These are phyloP conservation scores for Sporothrix pseudoabietina DNA, from an alignment of 2,329 filamentous ascomycete species.

Conservation along the genomic window DNA sequence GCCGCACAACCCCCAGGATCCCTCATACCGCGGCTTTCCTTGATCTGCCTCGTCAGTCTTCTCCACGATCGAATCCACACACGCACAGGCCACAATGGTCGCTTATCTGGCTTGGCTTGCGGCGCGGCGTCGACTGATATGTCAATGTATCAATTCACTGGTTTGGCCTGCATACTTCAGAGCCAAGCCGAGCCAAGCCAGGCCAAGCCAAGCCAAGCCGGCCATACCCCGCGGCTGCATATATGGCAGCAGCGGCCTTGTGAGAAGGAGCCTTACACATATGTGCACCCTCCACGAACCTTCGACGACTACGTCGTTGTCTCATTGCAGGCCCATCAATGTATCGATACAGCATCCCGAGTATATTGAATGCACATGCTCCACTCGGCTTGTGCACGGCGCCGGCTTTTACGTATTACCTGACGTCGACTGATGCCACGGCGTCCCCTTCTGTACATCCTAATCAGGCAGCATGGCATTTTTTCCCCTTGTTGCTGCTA, in stretches of 20 bases:
- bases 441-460: slow-evolving; percentile 5
- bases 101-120: slow-evolving; percentile 15
- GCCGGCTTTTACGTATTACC: neutral
- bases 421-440: neutral
- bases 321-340: neutral
- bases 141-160: neutral
- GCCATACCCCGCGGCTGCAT: neutral
- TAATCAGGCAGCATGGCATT: neutral
- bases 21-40: slow-evolving; percentile 34
- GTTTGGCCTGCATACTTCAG: neutral
- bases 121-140: neutral
- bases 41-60: slow-evolving; percentile 3
- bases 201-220: slow-evolving; percentile 18
- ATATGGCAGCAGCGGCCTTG: neutral
- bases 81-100: neutral
- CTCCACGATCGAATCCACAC: neutral
- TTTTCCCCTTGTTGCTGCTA: neutral
- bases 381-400: neutral
- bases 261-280: neutral
- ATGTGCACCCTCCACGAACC: neutral
- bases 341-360: neutral
- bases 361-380: neutral
- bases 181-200: slow-evolving; percentile 23
- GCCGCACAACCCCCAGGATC: slow-evolving; percentile 35
- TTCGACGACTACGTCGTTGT: neutral